A percentile compares a stretch with the other conserved stretches of the same genome.
phyloP scores from a whole-genome alignment of 345 rosid genomes.

The Populus deltoides region DNA sequence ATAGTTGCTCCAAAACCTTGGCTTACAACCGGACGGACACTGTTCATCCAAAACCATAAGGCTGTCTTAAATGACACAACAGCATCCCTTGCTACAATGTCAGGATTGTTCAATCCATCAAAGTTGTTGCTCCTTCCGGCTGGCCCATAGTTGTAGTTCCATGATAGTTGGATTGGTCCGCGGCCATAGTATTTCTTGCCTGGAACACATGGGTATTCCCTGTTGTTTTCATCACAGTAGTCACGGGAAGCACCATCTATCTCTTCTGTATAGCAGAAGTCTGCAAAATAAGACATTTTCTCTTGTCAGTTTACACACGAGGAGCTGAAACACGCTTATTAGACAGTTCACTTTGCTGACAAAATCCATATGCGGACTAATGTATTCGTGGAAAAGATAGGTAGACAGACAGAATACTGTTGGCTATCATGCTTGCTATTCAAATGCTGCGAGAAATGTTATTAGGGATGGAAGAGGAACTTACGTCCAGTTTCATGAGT shows the following conservation, averaged over 20 bases:
- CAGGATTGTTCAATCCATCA: conserved; percentile 57
- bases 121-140: conserved; percentile 49
- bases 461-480: neutral
- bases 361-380: no score
- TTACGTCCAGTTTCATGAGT: conserved; percentile 50
- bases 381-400: no score
- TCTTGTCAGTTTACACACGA: no score
- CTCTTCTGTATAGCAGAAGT: conserved; percentile 58
- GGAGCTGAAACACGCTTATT: no score
- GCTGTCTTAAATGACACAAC: conserved; percentile 59
- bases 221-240: conserved; percentile 43
- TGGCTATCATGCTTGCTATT: no score
- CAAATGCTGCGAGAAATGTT: neutral
- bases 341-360: no score
- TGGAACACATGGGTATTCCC: conserved; percentile 51
- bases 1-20: conserved; percentile 75
- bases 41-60: conserved; percentile 70
- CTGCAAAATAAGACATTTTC: conserved; percentile 15
- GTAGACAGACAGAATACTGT: no score
- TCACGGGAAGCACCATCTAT: conserved; percentile 38
- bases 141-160: conserved; percentile 66
- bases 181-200: conserved; percentile 59
- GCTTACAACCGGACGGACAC: conserved; percentile 42
- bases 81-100: conserved; percentile 54
- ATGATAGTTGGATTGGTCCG: conserved; percentile 60